A percentile compares a stretch with the other conserved stretches of the same genome.
Evolutionary conservation across 2,329 filamentous ascomycete species (phyloP).

Genomic region (Diatrype stigma): DNA sequence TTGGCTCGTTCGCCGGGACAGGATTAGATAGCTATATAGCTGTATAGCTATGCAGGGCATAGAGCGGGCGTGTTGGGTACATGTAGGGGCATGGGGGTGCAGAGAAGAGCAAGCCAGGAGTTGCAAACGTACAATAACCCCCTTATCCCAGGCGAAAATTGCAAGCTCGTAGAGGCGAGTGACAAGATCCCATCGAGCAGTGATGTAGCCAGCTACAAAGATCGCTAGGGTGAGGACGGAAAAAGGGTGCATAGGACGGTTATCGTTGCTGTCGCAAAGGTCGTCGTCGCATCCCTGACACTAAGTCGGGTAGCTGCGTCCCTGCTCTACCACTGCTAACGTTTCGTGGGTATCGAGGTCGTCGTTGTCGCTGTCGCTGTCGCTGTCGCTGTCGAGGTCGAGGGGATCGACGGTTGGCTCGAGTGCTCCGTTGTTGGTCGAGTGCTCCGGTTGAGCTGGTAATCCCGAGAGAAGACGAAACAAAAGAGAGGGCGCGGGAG

Average conservation of each 20-base stretch:
- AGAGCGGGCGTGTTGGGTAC: not conserved
- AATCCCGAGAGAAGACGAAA: too few species aligned
- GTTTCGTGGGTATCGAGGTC: not conserved
- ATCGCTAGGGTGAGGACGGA: slow-evolving; percentile 93
- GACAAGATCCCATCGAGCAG: slow-evolving; percentile 97
- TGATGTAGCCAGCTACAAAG: slow-evolving; percentile 99
- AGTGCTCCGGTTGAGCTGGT: too few species aligned
- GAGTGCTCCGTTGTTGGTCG: too few species aligned
- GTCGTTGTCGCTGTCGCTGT: not conserved
- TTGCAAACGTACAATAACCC: slow-evolving; percentile 71
- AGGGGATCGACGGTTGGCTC: not conserved
- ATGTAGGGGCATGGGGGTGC: not conserved
- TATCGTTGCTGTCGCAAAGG: slow-evolving; percentile 19
- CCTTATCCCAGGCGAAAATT: slow-evolving; percentile 97
- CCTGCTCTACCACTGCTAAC: not conserved
- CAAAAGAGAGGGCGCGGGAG: too few species aligned
- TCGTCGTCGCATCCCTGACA: not conserved
- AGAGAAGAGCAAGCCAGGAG: not conserved
- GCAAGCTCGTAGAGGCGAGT: slow-evolving; percentile 95
- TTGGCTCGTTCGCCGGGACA: not conserved
- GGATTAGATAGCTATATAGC: not conserved
- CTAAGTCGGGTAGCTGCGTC: not conserved
- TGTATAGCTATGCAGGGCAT: not conserved
- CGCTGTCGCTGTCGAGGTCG: not conserved
- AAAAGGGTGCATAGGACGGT: slow-evolving; percentile 89